A percentile compares a stretch with the other conserved stretches of the same genome.
Conservation (phyloP, 2,329 filamentous ascomycete species). For the Beauveria medogensis region DNA sequence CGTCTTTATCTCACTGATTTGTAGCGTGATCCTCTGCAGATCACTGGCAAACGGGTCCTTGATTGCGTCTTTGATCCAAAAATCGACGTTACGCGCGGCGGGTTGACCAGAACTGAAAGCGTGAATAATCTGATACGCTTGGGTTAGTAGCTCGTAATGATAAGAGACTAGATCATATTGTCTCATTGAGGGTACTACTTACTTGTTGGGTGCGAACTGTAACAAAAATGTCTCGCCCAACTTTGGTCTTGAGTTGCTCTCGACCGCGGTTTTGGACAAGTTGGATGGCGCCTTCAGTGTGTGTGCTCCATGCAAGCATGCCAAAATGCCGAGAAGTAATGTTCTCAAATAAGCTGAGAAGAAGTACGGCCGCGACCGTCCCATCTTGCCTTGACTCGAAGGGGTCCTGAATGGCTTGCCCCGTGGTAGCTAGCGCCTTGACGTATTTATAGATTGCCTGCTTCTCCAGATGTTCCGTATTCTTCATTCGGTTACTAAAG, state of each 20-base stretch:
- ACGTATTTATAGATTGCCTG: slow-evolving; percentile 45
- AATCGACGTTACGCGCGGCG: slow-evolving; percentile 46
- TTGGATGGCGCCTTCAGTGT: slow-evolving; percentile 56
- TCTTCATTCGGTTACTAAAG: slow-evolving; percentile 41
- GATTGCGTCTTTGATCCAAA: slow-evolving; percentile 49
- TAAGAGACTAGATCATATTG: no score
- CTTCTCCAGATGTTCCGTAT: slow-evolving; percentile 25
- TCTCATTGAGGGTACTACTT: slow-evolving; percentile 14
- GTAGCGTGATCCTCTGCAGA: slow-evolving; percentile 45
- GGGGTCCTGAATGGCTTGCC: slow-evolving; percentile 44
- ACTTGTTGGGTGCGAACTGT: slow-evolving; percentile 55
- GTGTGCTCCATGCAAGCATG: slow-evolving; percentile 53
- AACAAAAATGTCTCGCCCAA: slow-evolving; percentile 48
- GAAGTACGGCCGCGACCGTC: slow-evolving; percentile 50
- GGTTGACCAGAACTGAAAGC: slow-evolving; percentile 44
- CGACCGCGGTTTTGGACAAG: slow-evolving; percentile 50
- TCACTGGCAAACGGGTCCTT: slow-evolving; percentile 39
- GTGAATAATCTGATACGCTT: slow-evolving; percentile 43
- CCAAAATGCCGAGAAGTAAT: slow-evolving; percentile 48
- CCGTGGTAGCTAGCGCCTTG: slow-evolving; percentile 44
- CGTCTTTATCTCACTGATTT: slow-evolving; percentile 46
- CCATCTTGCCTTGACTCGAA: slow-evolving; percentile 43
- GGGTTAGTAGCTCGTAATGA: neutral
- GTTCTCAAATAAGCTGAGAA: slow-evolving; percentile 54
- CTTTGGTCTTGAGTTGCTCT: slow-evolving; percentile 44